These are phyloP conservation scores for Pestalotiopsis sp. DNA, from an alignment of 2,329 filamentous ascomycete genomes.

Conservation along the genomic window DNA sequence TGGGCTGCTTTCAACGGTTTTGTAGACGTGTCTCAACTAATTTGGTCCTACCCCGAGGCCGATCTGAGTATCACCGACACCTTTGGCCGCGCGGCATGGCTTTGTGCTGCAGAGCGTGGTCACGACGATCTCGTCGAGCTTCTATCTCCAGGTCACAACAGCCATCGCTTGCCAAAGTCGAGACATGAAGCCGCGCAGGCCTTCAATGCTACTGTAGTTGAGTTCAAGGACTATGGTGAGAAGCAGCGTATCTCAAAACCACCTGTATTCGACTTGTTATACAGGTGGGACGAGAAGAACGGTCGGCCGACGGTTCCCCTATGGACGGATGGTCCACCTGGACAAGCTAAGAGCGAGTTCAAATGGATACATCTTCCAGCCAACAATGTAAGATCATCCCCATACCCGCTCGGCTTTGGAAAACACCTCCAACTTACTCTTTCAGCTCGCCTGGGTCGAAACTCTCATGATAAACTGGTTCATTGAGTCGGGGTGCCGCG, in stretches of 20 bases:
- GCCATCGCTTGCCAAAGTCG: constrained; percentile 33
- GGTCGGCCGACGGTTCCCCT: constrained; percentile 47
- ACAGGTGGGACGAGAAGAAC: constrained; percentile 46
- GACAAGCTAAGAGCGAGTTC: constrained; percentile 43
- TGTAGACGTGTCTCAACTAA: constrained; percentile 40
- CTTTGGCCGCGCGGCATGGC: constrained; percentile 40
- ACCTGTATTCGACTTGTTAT: constrained; percentile 52
- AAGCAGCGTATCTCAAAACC: constrained; percentile 45
- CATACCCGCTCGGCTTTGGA: background rate
- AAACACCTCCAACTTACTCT: constrained; percentile 2
- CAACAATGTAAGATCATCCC: constrained; percentile 40
- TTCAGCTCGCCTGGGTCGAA: constrained; percentile 57
- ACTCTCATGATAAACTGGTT: constrained; percentile 63
- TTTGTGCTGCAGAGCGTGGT: constrained; percentile 39
- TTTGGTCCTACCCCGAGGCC: constrained; percentile 35
- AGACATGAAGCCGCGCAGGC: constrained; percentile 44
- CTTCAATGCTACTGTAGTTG: constrained; percentile 53
- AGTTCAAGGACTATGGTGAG: constrained; percentile 46
- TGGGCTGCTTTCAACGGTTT: constrained; percentile 52
- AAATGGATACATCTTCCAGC: constrained; percentile 55
- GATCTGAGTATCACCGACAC: constrained; percentile 35
- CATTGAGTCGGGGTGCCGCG: constrained; percentile 61
- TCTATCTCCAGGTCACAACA: constrained; percentile 36
- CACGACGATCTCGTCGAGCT: constrained; percentile 37
- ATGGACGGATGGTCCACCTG: constrained; percentile 41